Percentiles rank a stretch among this genome's conserved stretches.
Conservation (phyloP, 768 basidiomycete species). For the Sarcodon aspratus region DNA sequence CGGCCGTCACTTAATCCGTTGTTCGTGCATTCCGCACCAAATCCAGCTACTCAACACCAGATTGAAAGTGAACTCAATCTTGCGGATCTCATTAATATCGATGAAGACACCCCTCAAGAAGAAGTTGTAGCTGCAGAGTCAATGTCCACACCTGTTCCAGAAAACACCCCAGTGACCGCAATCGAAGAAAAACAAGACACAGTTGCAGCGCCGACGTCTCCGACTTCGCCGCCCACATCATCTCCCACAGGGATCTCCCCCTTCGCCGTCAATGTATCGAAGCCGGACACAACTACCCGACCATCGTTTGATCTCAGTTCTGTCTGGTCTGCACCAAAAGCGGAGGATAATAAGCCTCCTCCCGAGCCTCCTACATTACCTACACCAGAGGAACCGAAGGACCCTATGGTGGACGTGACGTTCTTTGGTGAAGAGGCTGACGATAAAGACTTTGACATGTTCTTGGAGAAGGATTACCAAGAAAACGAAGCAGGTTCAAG, state of each 20-base stretch:
- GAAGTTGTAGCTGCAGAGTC: constrained; percentile 2
- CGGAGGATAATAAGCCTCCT: background rate
- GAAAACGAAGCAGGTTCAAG: constrained; percentile 16
- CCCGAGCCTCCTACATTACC: constrained; percentile 7
- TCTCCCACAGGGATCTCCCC: constrained; percentile 20
- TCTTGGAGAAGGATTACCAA: constrained; percentile 54
- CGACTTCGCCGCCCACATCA: constrained; percentile 1
- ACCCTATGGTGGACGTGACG: constrained; percentile 29
- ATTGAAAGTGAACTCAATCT: constrained; percentile 60
- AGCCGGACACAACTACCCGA: constrained; percentile 32
- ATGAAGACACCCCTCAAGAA: constrained; percentile 43
- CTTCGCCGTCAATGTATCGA: constrained; percentile 18
- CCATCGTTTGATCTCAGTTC: constrained; percentile 63
- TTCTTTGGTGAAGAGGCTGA: constrained; percentile 31
- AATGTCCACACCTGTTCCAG: constrained; percentile 1
- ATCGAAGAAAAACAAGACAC: constrained; percentile 10
- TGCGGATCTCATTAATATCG: constrained; percentile 68
- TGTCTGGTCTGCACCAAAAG: constrained; percentile 43
- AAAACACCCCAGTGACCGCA: background rate
- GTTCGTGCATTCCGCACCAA: constrained; percentile 20
- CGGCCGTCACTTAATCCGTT: constrained; percentile 21
- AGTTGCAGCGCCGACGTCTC: constrained; percentile 15
- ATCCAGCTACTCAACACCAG: background rate
- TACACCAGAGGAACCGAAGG: constrained; percentile 26
- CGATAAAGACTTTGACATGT: constrained; percentile 83